phyloP scores from a whole-genome alignment of 1,284 basidiomycete genomes.

The Ganoderma boninense region DNA sequence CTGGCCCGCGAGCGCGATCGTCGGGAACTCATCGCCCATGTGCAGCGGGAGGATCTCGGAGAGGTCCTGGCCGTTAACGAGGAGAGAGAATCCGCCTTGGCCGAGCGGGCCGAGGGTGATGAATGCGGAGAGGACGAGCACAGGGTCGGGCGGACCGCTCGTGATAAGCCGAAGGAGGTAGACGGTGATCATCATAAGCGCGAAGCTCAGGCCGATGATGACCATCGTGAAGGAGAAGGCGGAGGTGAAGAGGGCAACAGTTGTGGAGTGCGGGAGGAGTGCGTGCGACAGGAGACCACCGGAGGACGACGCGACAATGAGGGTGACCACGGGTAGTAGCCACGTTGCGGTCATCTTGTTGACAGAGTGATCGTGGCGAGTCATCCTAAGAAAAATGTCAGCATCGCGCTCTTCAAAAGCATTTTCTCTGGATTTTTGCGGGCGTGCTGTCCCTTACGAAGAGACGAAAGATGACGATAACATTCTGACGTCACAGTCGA shows the following conservation, averaged over 20 bases:
- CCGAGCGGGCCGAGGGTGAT: slow-evolving; percentile 46
- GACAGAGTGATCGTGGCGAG: slow-evolving; percentile 57
- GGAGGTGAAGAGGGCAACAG: slow-evolving; percentile 59
- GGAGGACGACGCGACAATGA: slow-evolving; percentile 66
- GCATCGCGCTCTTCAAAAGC: background rate
- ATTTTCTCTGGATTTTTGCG: too few species aligned
- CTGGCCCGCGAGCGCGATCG: slow-evolving; percentile 44
- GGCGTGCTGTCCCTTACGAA: background rate
- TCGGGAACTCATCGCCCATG: slow-evolving; percentile 41
- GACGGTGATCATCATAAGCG: slow-evolving; percentile 55
- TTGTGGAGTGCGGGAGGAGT: slow-evolving; percentile 47
- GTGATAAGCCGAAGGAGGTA: slow-evolving; percentile 53
- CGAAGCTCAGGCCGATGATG: slow-evolving; percentile 58
- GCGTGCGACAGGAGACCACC: slow-evolving; percentile 61
- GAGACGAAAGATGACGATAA: background rate
- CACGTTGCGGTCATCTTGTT: slow-evolving; percentile 57
- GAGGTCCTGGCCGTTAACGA: slow-evolving; percentile 57
- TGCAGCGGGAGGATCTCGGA: slow-evolving; percentile 51
- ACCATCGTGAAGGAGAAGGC: slow-evolving; percentile 59
- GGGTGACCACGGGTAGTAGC: slow-evolving; percentile 70
- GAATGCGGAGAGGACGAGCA: slow-evolving; percentile 59
- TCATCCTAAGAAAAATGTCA: slow-evolving; percentile 50
- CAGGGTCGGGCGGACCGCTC: slow-evolving; percentile 46
- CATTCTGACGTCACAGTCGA: background rate
- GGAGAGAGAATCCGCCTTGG: slow-evolving; percentile 64